phyloP scores from a whole-genome alignment of 192 early-diverging fungal genomes.

The Spizellomyces punctatus region DNA sequence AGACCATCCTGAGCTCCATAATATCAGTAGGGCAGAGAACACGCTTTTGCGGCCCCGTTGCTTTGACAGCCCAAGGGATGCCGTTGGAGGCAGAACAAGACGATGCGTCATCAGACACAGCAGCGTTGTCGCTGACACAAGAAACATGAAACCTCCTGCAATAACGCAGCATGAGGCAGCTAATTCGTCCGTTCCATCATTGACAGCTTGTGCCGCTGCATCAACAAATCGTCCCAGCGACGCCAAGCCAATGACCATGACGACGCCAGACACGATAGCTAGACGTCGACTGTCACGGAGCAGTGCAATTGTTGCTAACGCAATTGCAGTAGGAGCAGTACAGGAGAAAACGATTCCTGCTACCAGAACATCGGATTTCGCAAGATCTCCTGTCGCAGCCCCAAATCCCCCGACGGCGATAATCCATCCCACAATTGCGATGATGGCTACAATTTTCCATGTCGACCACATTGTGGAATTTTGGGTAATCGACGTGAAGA shows the following conservation, averaged over 20 bases:
- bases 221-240: conserved; percentile 1
- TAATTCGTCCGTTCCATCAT: neutral
- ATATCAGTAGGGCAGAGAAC: neutral
- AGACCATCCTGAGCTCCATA: neutral
- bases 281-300: neutral
- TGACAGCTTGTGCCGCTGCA: neutral
- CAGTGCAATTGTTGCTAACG: neutral
- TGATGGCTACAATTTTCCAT: conserved; percentile 2
- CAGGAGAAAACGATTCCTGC: conserved; percentile 1
- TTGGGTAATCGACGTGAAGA: conserved; percentile 3
- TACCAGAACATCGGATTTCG: neutral
- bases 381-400: neutral
- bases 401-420: conserved; percentile 7
- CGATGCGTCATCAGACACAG: neutral
- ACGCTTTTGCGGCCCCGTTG: neutral
- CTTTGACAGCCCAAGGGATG: neutral
- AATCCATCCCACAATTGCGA: conserved; percentile 15
- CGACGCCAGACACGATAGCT: neutral
- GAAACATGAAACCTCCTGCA: neutral
- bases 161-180: conserved; percentile 5
- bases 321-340: conserved; percentile 1
- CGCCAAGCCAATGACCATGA: neutral
- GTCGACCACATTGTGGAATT: neutral
- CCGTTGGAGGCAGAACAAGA: neutral
- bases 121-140: neutral